Percentiles rank a stretch among this genome's conserved stretches.
These are phyloP conservation scores for Lentinula aciculospora DNA, from an alignment of 768 basidiomycete species.

Conservation along the genomic window DNA sequence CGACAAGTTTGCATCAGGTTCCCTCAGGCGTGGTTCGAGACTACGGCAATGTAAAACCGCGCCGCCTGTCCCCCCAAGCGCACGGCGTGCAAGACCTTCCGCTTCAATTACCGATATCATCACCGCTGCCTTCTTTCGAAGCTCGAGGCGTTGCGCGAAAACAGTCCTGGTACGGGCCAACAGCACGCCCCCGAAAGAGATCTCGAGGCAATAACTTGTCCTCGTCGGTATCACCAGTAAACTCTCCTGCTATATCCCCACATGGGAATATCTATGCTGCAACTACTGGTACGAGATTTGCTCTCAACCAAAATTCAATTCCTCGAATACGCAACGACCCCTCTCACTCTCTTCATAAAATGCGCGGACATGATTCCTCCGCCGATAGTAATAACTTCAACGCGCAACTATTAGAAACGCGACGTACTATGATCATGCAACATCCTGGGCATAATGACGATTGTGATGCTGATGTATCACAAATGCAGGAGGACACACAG, in stretches of 20 bases:
- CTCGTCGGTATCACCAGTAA: background rate
- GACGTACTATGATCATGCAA: background rate
- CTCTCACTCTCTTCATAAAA: background rate
- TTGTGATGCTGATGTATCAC: background rate
- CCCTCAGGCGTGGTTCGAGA: background rate
- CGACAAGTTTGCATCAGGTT: background rate
- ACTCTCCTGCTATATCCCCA: background rate
- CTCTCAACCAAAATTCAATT: background rate
- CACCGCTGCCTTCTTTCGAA: background rate
- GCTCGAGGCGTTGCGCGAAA: background rate
- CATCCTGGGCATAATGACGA: background rate
- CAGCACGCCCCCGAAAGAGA: background rate
- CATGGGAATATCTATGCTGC: background rate
- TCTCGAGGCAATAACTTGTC: background rate
- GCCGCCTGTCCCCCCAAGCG: background rate
- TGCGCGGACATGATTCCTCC: background rate
- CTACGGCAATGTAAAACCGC: background rate
- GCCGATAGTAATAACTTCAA: background rate
- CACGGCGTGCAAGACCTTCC: background rate
- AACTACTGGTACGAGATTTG: background rate
- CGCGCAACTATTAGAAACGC: background rate
- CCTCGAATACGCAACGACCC: background rate
- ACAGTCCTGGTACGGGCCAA: constrained; percentile 2
- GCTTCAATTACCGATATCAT: background rate
- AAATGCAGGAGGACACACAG: background rate